Evolutionary conservation across 352 stramenopile species (phyloP), one percentile per base, ranked within the genome.

Genomic region (Pythium myriotylum): DNA sequence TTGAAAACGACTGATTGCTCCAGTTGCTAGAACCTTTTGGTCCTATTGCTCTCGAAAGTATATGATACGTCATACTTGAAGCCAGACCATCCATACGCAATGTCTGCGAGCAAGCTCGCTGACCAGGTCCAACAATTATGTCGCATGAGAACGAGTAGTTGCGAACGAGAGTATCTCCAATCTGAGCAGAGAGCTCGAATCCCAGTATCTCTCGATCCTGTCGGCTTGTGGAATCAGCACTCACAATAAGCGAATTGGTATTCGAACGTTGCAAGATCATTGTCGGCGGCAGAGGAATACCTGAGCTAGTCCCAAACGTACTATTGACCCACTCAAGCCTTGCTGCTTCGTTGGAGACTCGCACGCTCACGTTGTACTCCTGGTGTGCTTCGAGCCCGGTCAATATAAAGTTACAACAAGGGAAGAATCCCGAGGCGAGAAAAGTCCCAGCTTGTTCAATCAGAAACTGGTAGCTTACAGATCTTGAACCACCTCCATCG

Each of bases 331-430:
- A 76, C 2, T 65, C 60, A 9, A 41, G 33, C 50, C 65, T 33
- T 4, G 53, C 65, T 9, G 48, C 61, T 26, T 62, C 59, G 26
- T 88, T 87, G 1, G 27, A 35, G 4, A 74, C 59, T 33, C 51
- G 58, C 8, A 79, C 68, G 27, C 54, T 43, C 17, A 88, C 47
- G 7, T 47, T 27, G 45, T 89, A 89, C 13, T 47, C 56, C 50
- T 54, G 23, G 20, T 50, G 64, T 0, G 54, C 20, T 4, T 60
- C 10, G 27, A 89, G 65, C 13, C 56, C 47, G 2, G 68, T 39
- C 2, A 88, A 16, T 0, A 74, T 2, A 2, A 87, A 67, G 16
- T 50, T 70, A 57, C 79, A 88, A 51, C 79, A 91, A 9, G 57
- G 29, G 29, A 89, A 84, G 29, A 67, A 56, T 0, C 49, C 63